These are phyloP conservation scores for Hypoxylon cercidicola DNA, from an alignment of 495 filamentous ascomycete species.

Conservation along the genomic window DNA sequence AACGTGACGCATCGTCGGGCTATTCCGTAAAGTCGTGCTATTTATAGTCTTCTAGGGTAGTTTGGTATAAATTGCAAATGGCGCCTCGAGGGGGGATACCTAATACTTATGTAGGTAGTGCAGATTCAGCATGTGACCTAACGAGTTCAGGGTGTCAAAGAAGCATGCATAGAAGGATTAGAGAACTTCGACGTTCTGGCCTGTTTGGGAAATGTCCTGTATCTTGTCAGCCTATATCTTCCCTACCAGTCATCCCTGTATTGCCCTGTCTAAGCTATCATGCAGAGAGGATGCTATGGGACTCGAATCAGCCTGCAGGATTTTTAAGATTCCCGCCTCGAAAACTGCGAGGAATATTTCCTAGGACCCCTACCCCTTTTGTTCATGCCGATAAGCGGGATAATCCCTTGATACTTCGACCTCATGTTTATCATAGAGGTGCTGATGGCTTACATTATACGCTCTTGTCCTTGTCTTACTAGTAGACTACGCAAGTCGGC, in stretches of 20 bases:
- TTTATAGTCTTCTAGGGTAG: not conserved
- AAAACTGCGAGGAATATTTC: conserved; percentile 6
- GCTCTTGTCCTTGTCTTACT: too few relatives aligned
- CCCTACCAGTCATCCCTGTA: conserved; percentile 13
- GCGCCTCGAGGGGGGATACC: not conserved
- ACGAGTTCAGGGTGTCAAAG: conserved; percentile 1
- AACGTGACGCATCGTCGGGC: not conserved
- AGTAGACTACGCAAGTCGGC: too few relatives aligned
- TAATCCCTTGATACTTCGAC: conserved; percentile 5
- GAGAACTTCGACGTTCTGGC: conserved; percentile 19
- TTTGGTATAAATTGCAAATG: not conserved
- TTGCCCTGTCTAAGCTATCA: conserved; percentile 19
- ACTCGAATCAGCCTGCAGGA: conserved; percentile 26
- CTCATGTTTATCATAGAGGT: not conserved
- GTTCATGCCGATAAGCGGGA: conserved; percentile 7
- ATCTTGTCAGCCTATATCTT: not conserved
- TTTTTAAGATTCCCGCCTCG: conserved; percentile 23
- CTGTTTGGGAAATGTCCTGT: conserved; percentile 1
- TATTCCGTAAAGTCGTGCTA: not conserved
- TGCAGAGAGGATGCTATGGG: conserved; percentile 16
- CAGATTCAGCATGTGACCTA: conserved; percentile 14
- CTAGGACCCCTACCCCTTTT: conserved; percentile 25
- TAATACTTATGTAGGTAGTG: not conserved
- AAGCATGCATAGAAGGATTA: conserved; percentile 40
- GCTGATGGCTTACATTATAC: too few relatives aligned